Base-by-base conservation (phyloP, 805 yeast genomes). In the Sugiyamaella chiloensis region DNA sequence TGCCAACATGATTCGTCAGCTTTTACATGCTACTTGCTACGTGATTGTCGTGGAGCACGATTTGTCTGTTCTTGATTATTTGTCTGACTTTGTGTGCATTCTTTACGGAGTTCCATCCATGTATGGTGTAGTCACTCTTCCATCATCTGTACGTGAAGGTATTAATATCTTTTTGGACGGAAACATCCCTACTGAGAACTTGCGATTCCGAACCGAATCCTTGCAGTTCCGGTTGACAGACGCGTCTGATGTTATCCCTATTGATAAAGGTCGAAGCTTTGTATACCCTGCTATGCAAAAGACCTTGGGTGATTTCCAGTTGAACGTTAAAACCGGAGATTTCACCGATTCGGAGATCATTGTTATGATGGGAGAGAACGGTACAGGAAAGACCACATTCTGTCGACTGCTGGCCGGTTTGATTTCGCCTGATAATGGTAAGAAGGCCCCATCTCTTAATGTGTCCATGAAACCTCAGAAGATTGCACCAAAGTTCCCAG, bases 331-430 rank as follows among this genome's bases (percentile, higher is more conserved):
- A 63, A 63, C 79, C 39, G 99, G 99, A 72, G 90, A 85, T 50
- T 93, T 91, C 72, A 83, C 95, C 48, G 95, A 93, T 68, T 87
- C 96, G 36, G 99, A 93, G 74, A 93, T 93, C 60, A 78, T 93
- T 62, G 99, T 93, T 49, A 87, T 93, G 96, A 91, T 93, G 96
- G 99, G 99, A 67, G 99, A 93, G 73, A 93, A 93, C 69, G 99
- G 99, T 74, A 93, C 99, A 16, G 99, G 99, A 75, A 93, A 93
- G 74, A 93, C 99, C 35, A 93, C 99, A 12, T 83, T 93, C 75
- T 91, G 97, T 79, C 87, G 85, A 68, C 74, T 93, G 62, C 76
- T 93, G 62, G 98, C 99, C 19, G 99, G 98, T 64, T 88, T 88
- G 23, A 76, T 87, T 58, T 76, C 85, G 42, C 91, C 99, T 26